Evolutionary conservation across 2,329 filamentous ascomycete genomes (phyloP).

Genomic region (Trichophyton rubrum): DNA sequence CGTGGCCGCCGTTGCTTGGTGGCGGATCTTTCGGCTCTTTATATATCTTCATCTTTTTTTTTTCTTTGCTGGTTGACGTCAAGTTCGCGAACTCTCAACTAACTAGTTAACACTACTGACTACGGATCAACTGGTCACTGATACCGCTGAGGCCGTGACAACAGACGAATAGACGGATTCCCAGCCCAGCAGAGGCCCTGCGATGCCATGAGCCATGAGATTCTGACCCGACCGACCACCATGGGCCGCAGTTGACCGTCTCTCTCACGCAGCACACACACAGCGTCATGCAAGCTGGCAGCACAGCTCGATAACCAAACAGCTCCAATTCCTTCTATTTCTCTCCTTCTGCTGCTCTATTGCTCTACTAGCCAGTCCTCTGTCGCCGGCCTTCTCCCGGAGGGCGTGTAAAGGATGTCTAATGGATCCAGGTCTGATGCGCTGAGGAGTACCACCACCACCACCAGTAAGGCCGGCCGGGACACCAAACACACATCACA

Average conservation of each 20-base stretch:
- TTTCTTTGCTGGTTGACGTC: too few relatives aligned
- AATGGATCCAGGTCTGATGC: constrained; percentile 10
- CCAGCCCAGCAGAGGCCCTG: neutral
- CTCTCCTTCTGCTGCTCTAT: neutral
- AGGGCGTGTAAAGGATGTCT: constrained; percentile 8
- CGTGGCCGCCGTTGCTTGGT: too few relatives aligned
- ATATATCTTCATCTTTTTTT: too few relatives aligned
- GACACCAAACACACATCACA: neutral
- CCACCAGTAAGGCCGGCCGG: neutral
- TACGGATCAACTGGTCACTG: too few relatives aligned
- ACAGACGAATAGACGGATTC: neutral
- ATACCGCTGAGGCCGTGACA: too few relatives aligned
- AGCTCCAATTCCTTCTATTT: neutral
- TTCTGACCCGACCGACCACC: neutral
- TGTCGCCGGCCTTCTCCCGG: neutral
- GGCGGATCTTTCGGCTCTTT: too few relatives aligned
- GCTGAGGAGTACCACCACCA: constrained; percentile 5
- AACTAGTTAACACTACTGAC: too few relatives aligned
- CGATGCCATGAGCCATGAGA: neutral
- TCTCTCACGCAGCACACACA: neutral
- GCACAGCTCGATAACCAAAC: neutral
- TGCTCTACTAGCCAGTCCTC: neutral
- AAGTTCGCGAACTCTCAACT: too few relatives aligned
- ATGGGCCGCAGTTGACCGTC: neutral
- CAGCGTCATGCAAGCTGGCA: neutral